Percentiles rank a stretch among this genome's conserved stretches.
Evolutionary conservation across 257 asterid genomes (phyloP).

Genomic region (Pogostemon cablin): DNA sequence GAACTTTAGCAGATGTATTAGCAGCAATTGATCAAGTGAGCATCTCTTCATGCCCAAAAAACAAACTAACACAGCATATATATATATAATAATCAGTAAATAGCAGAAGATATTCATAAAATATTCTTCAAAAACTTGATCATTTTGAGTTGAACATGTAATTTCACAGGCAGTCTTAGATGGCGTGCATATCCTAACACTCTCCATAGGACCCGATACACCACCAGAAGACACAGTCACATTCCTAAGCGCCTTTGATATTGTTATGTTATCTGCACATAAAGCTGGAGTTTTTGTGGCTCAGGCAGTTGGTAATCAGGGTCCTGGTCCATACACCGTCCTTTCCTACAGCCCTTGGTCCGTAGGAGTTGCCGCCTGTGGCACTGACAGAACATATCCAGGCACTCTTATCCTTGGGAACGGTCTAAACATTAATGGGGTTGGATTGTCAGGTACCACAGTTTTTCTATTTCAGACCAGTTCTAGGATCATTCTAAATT

Average conservation of each 20-base stretch:
- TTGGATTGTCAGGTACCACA: slow-evolving; percentile 76
- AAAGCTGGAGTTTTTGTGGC: slow-evolving; percentile 78
- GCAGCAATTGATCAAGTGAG: slow-evolving; percentile 95
- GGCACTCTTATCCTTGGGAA: slow-evolving; percentile 79
- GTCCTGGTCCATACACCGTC: slow-evolving; percentile 79
- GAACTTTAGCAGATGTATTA: slow-evolving; percentile 79
- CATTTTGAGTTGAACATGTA: no score
- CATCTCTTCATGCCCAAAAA: background rate
- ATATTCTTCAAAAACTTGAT: background rate
- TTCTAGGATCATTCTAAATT: background rate
- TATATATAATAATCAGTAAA: no score
- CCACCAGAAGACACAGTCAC: slow-evolving; percentile 81
- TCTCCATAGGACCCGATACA: slow-evolving; percentile 79
- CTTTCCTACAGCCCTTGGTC: slow-evolving; percentile 92
- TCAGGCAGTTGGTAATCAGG: slow-evolving; percentile 86
- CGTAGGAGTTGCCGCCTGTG: slow-evolving; percentile 71
- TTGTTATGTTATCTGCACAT: slow-evolving; percentile 81
- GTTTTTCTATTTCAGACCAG: background rate
- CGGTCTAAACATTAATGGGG: slow-evolving; percentile 60
- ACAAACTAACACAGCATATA: no score
- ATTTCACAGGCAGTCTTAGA: slow-evolving; percentile 70
- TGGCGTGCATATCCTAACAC: slow-evolving; percentile 81
- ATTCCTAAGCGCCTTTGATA: slow-evolving; percentile 70
- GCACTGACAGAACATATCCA: slow-evolving; percentile 79
- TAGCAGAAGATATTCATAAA: background rate